A percentile compares a stretch with the other conserved stretches of the same genome.
phyloP scores from a whole-genome alignment of 805 yeast genomes.

The Suhomyces tanzawaensis region DNA sequence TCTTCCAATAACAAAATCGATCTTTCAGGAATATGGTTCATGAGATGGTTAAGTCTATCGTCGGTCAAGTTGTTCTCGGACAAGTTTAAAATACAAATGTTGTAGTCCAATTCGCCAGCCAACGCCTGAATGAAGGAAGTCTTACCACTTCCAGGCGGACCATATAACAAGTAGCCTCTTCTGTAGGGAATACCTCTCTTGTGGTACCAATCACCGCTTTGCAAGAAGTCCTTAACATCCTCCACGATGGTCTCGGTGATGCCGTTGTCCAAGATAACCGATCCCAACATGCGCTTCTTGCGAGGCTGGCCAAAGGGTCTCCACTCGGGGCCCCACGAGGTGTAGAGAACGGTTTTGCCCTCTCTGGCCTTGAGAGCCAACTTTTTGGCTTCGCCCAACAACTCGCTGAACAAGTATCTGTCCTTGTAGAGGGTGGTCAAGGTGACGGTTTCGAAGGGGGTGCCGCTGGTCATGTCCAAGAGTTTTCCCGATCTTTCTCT shows the following conservation, averaged over 20 bases:
- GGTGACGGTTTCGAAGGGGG: conserved; percentile 96
- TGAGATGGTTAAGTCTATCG: conserved; percentile 87
- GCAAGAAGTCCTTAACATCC: conserved; percentile 80
- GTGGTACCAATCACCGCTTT: conserved; percentile 85
- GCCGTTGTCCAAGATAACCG: conserved; percentile 81
- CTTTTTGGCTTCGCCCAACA: conserved; percentile 79
- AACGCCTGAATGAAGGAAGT: conserved; percentile 94
- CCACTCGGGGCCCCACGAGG: conserved; percentile 99
- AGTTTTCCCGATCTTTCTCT: conserved; percentile 89
- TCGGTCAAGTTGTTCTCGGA: conserved; percentile 92
- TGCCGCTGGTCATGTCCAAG: conserved; percentile 83
- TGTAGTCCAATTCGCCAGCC: conserved; percentile 94
- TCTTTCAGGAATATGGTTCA: conserved; percentile 94
- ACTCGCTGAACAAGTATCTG: conserved; percentile 60
- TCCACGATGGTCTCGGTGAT: conserved; percentile 60
- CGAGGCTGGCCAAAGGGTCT: conserved; percentile 96
- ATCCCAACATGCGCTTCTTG: conserved; percentile 75
- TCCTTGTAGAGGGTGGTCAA: conserved; percentile 87
- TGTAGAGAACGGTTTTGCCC: conserved; percentile 90
- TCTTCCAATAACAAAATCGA: conserved; percentile 85
- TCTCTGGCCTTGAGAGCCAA: conserved; percentile 80
- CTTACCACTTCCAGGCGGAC: conserved; percentile 98
- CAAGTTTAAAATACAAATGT: conserved; percentile 87
- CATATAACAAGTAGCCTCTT: conserved; percentile 88
- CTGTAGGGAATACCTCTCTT: conserved; percentile 97